phyloP scores from a whole-genome alignment of 129 eudicot genomes.

The Centrapalus pauciflorus region DNA sequence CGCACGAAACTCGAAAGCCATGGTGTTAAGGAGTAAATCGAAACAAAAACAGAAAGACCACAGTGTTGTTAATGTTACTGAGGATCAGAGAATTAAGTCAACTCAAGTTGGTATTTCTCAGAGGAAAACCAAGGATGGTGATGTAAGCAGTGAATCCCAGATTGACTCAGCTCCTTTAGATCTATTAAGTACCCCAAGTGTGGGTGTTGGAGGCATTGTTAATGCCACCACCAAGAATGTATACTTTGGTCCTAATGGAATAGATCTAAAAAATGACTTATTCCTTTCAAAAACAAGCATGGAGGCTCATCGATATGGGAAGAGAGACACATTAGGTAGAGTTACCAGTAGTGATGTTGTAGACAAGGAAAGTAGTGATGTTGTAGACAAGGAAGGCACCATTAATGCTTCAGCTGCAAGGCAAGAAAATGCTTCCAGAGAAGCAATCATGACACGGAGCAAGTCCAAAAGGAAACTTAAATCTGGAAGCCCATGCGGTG shows the following conservation, averaged over 20 bases:
- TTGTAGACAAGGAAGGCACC: neutral
- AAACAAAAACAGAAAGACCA: constrained; percentile 14
- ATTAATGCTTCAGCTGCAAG: neutral
- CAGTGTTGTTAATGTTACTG: constrained; percentile 2
- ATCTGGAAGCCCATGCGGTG: constrained; percentile 31
- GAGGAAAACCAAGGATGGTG: neutral
- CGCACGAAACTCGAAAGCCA: constrained; percentile 12
- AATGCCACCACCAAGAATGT: neutral
- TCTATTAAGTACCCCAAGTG: neutral
- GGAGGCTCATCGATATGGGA: constrained; percentile 13
- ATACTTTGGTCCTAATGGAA: neutral
- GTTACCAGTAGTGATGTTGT: neutral
- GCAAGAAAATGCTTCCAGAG: constrained; percentile 9
- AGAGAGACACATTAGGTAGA: neutral
- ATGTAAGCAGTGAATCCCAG: constrained; percentile 13
- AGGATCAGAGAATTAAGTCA: neutral
- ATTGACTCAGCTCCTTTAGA: neutral
- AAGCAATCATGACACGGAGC: constrained; percentile 10
- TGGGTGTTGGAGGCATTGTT: neutral
- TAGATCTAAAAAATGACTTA: constrained; percentile 3
- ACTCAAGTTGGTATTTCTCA: constrained; percentile 2
- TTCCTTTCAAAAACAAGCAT: neutral
- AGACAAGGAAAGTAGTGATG: neutral
- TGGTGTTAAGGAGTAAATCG: neutral
- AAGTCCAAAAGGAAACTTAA: constrained; percentile 32